These are phyloP conservation scores for Lenwebbia sp. DNA, from an alignment of 345 rosid species.

Conservation along the genomic window DNA sequence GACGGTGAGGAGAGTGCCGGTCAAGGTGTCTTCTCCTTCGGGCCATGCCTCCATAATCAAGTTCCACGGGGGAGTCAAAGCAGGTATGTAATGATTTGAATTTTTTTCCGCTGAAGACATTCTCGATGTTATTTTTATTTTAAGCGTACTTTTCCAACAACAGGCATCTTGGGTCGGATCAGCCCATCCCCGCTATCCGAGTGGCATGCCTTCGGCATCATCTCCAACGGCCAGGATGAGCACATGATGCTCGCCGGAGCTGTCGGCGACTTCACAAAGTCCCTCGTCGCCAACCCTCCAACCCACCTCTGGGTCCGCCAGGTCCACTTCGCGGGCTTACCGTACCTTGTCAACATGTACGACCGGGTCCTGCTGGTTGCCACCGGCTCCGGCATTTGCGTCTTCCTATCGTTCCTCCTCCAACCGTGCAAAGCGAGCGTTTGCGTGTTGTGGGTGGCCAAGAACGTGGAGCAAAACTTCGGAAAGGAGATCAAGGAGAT, in stretches of 20 bases:
- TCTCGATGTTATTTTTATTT: neutral
- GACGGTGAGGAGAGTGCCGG: conserved; percentile 58
- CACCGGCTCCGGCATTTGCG: conserved; percentile 81
- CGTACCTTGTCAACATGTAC: conserved; percentile 65
- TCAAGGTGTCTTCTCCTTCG: conserved; percentile 41
- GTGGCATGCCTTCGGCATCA: conserved; percentile 90
- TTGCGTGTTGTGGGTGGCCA: conserved; percentile 68
- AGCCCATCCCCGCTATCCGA: conserved; percentile 87
- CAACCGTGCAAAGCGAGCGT: conserved; percentile 52
- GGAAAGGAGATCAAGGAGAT: conserved; percentile 52
- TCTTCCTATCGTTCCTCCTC: conserved; percentile 66
- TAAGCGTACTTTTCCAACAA: neutral
- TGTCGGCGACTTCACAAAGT: conserved; percentile 77
- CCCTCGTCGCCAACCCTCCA: conserved; percentile 51
- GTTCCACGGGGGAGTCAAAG: conserved; percentile 54
- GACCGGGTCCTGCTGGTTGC: conserved; percentile 73
- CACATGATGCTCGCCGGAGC: conserved; percentile 95
- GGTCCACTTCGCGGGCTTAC: conserved; percentile 71
- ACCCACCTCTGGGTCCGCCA: conserved; percentile 72
- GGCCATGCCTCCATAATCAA: conserved; percentile 71
- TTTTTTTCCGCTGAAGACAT: neutral
- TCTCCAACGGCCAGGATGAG: conserved; percentile 54
- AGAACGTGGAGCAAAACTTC: conserved; percentile 61
- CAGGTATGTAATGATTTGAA: neutral
- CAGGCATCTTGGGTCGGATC: conserved; percentile 73